phyloP scores from a whole-genome alignment of 257 asterid genomes.

The Agastache rugosa region DNA sequence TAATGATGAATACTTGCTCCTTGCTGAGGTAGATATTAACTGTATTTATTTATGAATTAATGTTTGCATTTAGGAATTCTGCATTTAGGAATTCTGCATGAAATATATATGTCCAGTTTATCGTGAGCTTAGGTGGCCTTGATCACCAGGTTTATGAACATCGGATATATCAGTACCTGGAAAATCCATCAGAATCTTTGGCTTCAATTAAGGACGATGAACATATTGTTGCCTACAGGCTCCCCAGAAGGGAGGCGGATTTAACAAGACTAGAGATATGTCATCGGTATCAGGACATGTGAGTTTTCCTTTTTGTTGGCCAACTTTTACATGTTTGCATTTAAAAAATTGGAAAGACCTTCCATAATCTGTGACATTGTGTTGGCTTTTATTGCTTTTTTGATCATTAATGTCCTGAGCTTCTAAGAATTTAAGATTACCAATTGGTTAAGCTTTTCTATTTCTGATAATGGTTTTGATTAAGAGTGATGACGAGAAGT shows the following conservation, averaged over 20 bases:
- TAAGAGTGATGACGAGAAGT: not conserved
- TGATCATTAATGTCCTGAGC: constrained; percentile 7
- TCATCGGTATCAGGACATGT: constrained; percentile 76
- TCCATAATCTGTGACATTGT: not conserved
- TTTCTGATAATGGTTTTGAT: not conserved
- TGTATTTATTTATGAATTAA: constrained; percentile 17
- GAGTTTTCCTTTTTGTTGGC: constrained; percentile 41
- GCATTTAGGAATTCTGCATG: constrained; percentile 31
- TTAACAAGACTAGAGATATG: constrained; percentile 76
- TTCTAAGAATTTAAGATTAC: not conserved
- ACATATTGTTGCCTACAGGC: constrained; percentile 89
- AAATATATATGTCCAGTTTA: constrained; percentile 20
- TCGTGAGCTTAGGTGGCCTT: constrained; percentile 34
- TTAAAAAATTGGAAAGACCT: not conserved
- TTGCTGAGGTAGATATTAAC: constrained; percentile 75
- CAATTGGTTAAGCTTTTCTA: not conserved
- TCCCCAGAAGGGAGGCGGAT: constrained; percentile 60
- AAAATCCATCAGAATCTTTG: constrained; percentile 76
- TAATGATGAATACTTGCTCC: constrained; percentile 78
- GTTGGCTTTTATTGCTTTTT: not conserved
- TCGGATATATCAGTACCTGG: constrained; percentile 76
- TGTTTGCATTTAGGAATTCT: constrained; percentile 3
- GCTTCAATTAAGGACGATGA: constrained; percentile 82
- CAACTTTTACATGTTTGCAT: constrained; percentile 3
- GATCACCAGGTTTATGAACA: constrained; percentile 79